phyloP scores from a whole-genome alignment of 2,329 filamentous ascomycete genomes.

The Pseudopyricularia javanii region DNA sequence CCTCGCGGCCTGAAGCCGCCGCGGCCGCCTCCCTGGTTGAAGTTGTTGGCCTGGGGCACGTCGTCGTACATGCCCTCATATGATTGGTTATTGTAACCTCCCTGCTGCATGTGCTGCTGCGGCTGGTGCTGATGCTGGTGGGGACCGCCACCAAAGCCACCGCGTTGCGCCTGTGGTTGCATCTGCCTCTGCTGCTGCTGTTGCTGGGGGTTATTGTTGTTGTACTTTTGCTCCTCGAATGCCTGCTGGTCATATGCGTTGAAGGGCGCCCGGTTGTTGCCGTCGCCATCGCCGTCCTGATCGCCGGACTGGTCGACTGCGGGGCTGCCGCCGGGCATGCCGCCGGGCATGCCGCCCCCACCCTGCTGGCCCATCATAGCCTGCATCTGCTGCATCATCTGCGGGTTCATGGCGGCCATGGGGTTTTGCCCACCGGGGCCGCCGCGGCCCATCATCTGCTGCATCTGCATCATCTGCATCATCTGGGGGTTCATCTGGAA shows the following conservation, averaged over 20 bases:
- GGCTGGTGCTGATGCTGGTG: constrained; percentile 22
- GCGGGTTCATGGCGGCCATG: constrained; percentile 30
- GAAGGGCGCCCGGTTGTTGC: constrained; percentile 36
- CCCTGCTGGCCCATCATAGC: constrained; percentile 32
- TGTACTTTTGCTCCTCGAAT: constrained; percentile 68
- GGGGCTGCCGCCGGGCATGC: constrained; percentile 9
- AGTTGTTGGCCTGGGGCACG: constrained; percentile 63
- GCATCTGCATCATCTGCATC: constrained; percentile 65
- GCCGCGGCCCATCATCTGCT: constrained; percentile 25
- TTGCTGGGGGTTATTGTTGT: constrained; percentile 30
- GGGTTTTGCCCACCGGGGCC: constrained; percentile 19
- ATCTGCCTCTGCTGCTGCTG: constrained; percentile 12
- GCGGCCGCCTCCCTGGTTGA: constrained; percentile 32
- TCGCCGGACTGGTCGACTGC: constrained; percentile 17
- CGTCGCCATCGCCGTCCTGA: constrained; percentile 14
- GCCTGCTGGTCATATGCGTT: constrained; percentile 61
- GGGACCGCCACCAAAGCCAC: constrained; percentile 9
- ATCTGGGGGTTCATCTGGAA: constrained; percentile 59
- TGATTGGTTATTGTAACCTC: constrained; percentile 35
- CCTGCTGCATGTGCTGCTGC: constrained; percentile 13
- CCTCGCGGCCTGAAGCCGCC: constrained; percentile 20
- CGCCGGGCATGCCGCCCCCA: constrained; percentile 11
- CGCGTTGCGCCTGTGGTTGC: constrained; percentile 10
- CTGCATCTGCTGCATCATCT: constrained; percentile 45
- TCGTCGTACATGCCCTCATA: constrained; percentile 99